phyloP scores from a whole-genome alignment of 2,329 filamentous ascomycete genomes.

The Chlorencoelia australis region DNA sequence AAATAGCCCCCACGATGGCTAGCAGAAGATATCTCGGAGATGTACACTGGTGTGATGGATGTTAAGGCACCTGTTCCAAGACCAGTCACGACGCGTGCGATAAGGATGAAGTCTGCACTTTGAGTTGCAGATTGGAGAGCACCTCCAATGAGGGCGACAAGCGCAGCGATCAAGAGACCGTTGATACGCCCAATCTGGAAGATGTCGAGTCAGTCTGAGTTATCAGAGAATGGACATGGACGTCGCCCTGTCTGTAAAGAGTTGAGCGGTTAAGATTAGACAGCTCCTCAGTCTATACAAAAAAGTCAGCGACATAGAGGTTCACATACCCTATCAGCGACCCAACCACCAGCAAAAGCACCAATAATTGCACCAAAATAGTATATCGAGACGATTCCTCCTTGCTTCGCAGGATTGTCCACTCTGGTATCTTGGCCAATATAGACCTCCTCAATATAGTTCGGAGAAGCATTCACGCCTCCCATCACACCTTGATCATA shows the following conservation, averaged over 20 bases:
- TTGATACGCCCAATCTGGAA: constrained; percentile 41
- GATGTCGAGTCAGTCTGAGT: too few species aligned
- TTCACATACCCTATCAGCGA: too few species aligned
- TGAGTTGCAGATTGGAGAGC: constrained; percentile 17
- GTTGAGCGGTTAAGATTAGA: too few species aligned
- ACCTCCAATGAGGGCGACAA: constrained; percentile 22
- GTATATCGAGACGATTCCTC: constrained; percentile 24
- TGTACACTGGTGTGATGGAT: constrained; percentile 23
- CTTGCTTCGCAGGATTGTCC: constrained; percentile 23
- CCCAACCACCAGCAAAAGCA: constrained; percentile 32
- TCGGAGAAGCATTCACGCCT: constrained; percentile 35
- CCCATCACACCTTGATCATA: constrained; percentile 48
- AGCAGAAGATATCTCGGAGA: constrained; percentile 22
- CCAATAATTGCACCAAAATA: constrained; percentile 25
- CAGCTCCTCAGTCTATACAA: too few species aligned
- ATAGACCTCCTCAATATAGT: constrained; percentile 36
- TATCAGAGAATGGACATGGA: too few species aligned
- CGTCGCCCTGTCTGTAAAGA: too few species aligned
- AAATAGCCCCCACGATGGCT: constrained; percentile 23
- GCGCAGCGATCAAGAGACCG: constrained; percentile 36
- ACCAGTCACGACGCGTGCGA: constrained; percentile 25
- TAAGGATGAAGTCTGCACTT: constrained; percentile 25
- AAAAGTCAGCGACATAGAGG: too few species aligned
- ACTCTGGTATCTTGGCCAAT: constrained; percentile 17
- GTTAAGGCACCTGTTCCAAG: constrained; percentile 27